Conservation (phyloP, 768 basidiomycete genomes). For the Trametes coccinea region DNA sequence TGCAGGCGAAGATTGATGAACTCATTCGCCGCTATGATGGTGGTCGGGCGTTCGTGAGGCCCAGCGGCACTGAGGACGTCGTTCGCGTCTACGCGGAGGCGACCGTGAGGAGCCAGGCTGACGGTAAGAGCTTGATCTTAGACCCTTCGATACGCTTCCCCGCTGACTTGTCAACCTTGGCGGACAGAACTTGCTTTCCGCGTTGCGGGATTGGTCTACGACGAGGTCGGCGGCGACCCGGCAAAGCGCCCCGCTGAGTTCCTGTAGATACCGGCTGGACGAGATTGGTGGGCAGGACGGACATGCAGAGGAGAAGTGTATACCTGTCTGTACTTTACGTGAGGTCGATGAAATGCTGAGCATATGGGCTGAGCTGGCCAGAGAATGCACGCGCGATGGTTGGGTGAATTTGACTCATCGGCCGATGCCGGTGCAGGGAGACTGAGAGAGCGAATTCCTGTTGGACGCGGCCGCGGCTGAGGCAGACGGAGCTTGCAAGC, state of each 20-base stretch:
- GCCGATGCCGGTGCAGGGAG: conserved; percentile 5
- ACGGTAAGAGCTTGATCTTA: conserved; percentile 57
- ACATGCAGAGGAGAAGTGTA: conserved; percentile 12
- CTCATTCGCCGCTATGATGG: conserved; percentile 75
- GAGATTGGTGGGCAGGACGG: not conserved
- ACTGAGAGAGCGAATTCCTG: conserved; percentile 1
- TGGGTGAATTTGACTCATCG: conserved; percentile 21
- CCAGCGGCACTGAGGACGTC: conserved; percentile 97
- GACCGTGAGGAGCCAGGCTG: conserved; percentile 65
- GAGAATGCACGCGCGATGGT: conserved; percentile 1
- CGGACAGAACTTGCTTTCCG: conserved; percentile 77
- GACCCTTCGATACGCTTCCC: not conserved
- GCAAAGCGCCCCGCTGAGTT: conserved; percentile 77
- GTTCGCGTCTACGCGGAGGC: conserved; percentile 98
- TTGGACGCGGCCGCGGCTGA: not conserved
- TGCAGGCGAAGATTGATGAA: conserved; percentile 83
- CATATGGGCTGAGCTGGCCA: not conserved
- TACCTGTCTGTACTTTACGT: conserved; percentile 20
- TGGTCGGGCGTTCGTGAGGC: conserved; percentile 91
- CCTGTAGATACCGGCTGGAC: conserved; percentile 39
- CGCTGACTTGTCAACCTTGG: conserved; percentile 14
- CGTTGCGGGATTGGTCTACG: conserved; percentile 84
- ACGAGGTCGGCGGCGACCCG: conserved; percentile 81
- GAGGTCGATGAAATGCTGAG: not conserved
- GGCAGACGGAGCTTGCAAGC: not conserved